Evolutionary conservation across 2,329 filamentous ascomycete species (phyloP).

Genomic region (Venturia carpophila): DNA sequence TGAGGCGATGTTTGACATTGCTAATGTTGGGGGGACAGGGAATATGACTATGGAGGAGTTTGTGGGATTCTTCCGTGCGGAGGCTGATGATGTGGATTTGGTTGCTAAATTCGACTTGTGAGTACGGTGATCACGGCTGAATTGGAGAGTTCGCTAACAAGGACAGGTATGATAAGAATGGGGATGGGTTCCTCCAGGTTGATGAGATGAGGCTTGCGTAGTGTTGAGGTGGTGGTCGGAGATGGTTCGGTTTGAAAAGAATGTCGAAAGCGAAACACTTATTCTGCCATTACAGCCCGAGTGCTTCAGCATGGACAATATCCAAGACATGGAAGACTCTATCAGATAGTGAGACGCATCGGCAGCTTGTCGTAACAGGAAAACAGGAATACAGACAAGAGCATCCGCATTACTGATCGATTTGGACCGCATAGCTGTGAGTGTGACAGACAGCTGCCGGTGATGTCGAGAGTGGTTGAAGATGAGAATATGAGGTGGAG

Average conservation of each 20-base stretch:
- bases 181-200: not conserved
- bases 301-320: too few relatives aligned
- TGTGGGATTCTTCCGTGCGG: not conserved
- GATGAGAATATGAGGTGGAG: not conserved
- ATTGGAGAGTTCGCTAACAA: not conserved
- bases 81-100: not conserved
- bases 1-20: not conserved
- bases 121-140: not conserved
- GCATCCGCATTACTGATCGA: too few relatives aligned
- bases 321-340: too few relatives aligned
- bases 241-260: too few relatives aligned
- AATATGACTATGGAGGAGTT: not conserved
- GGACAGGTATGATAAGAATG: constrained; percentile 4
- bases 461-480: not conserved
- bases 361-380: too few relatives aligned
- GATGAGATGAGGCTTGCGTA: constrained; percentile 4
- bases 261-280: too few relatives aligned
- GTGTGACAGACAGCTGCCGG: not conserved
- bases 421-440: too few relatives aligned
- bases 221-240: not conserved
- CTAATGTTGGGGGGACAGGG: not conserved
- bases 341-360: too few relatives aligned
- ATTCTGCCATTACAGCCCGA: too few relatives aligned
- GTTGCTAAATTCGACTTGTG: not conserved
- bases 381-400: too few relatives aligned